Conservation (phyloP, 352 stramenopile genomes). For the Phytopythium mirpurense region DNA sequence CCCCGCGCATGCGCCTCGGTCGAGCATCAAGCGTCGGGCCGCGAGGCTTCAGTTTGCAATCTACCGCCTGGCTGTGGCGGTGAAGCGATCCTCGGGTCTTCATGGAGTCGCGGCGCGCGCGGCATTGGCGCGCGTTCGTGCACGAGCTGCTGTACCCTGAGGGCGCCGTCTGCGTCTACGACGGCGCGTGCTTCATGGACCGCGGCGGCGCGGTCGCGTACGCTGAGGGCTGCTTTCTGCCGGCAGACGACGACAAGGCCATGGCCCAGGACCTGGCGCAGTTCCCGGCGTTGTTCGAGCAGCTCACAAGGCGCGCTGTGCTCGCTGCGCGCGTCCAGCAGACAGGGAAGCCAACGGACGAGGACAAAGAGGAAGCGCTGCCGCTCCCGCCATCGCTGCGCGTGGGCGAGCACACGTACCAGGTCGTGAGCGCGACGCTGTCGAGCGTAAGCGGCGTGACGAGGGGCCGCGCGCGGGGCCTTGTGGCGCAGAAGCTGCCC, state of each 20-base stretch:
- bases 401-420: slow-evolving; percentile 23
- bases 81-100: too few species aligned
- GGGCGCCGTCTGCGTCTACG: slow-evolving; percentile 16
- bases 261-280: slow-evolving; percentile 5
- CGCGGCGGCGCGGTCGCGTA: slow-evolving; percentile 32
- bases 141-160: slow-evolving; percentile 18
- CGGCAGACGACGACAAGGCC: neutral
- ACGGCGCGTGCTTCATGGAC: slow-evolving; percentile 43
- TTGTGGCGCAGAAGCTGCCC: slow-evolving; percentile 44
- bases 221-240: slow-evolving; percentile 37
- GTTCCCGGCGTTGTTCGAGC: slow-evolving; percentile 32
- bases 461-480: slow-evolving; percentile 19
- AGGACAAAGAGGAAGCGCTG: neutral
- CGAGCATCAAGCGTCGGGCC: too few species aligned
- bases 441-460: slow-evolving; percentile 38
- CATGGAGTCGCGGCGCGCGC: slow-evolving; percentile 36
- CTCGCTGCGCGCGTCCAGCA: slow-evolving; percentile 12
- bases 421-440: slow-evolving; percentile 42
- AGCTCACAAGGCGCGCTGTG: slow-evolving; percentile 37
- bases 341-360: neutral
- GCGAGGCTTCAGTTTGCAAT: too few species aligned
- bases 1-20: too few species aligned
- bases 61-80: too few species aligned
- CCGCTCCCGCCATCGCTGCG: slow-evolving; percentile 22
- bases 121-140: slow-evolving; percentile 40